Evolutionary conservation across 108 stramenopile species (phyloP), one percentile per base, ranked within the genome.

Genomic region (Stephanodiscus minutulus): DNA sequence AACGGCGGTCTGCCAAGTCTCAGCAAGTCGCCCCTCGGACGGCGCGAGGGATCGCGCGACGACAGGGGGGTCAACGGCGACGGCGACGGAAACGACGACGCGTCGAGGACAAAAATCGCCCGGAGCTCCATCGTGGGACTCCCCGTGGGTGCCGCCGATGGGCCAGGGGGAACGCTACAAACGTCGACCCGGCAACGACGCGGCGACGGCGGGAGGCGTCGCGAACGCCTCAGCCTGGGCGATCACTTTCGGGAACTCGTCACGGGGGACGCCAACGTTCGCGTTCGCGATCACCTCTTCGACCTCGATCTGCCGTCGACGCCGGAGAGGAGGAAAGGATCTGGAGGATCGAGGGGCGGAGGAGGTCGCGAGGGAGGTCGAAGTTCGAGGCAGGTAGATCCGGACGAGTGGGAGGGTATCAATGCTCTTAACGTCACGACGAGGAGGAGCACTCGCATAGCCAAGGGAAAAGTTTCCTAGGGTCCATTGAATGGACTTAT

Each of bases 261-360:
- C 7, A 79, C 78, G 21, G 83, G 83, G 48, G 80, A 84, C 66
- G 76, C 64, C 9, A 77, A 73, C 33, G 81, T 82, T 24, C 83
- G 83, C 12, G 57, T 84, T 20, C 56, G 80, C 15, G 83, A 84
- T 54, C 76, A 80, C 49, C 61, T 84, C 29, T 84, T 84, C 66
- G 79, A 84, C 35, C 60, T 84, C 4, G 79, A 84, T 1, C 36
- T 83, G 20, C 79, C 82, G 37, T 67, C 76, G 22, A 48, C 62
- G 5, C 72, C 81, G 7, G 28, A 27, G 49, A 52, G 21, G 61
- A 31, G 60, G 49, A 25, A 25, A 5, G 31, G 31, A 33, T 33
- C 31, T 5, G 31, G 31, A 33, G 31, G 31, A 33, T 33, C 31
- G 31, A 33, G 33, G 13, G 20, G 28, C 11, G 46, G 61, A 33